Evolutionary conservation across 1,284 basidiomycete species (phyloP).

Genomic region (Mycena sp.): DNA sequence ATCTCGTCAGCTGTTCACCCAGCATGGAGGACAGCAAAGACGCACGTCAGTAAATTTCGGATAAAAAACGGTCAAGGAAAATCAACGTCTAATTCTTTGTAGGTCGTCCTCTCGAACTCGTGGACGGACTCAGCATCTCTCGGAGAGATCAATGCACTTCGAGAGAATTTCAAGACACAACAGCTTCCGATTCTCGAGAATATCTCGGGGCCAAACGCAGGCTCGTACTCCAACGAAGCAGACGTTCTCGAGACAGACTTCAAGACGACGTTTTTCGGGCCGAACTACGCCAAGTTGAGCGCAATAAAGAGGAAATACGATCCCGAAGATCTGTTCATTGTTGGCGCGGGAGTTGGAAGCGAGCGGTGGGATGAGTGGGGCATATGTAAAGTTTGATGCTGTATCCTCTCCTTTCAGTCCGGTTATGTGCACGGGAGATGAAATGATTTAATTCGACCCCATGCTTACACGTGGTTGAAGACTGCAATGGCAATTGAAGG

Average conservation of each 20-base stretch:
- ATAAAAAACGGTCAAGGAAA: not conserved
- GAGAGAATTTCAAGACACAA: constrained; percentile 11
- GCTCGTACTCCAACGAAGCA: constrained; percentile 43
- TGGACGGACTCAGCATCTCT: constrained; percentile 17
- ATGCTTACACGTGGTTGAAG: too few species aligned
- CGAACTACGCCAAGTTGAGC: constrained; percentile 40
- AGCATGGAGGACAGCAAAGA: constrained; percentile 9
- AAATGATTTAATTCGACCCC: too few species aligned
- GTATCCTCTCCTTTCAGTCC: too few species aligned
- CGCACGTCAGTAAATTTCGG: not conserved
- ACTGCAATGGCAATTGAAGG: too few species aligned
- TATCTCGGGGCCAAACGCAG: constrained; percentile 30
- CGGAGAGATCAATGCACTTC: constrained; percentile 21
- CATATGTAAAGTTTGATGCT: not conserved
- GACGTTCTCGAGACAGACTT: constrained; percentile 41
- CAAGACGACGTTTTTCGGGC: constrained; percentile 43
- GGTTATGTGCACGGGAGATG: too few species aligned
- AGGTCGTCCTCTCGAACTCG: constrained; percentile 5
- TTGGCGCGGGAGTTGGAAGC: constrained; percentile 40
- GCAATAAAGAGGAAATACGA: constrained; percentile 43
- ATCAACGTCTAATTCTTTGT: not conserved
- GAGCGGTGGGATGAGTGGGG: not conserved
- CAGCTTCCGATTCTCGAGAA: constrained; percentile 33
- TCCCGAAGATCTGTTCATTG: constrained; percentile 44
- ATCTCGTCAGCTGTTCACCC: constrained; percentile 16